Conservation (phyloP, 441 rosid species). For the Biscutella laevigata region DNA sequence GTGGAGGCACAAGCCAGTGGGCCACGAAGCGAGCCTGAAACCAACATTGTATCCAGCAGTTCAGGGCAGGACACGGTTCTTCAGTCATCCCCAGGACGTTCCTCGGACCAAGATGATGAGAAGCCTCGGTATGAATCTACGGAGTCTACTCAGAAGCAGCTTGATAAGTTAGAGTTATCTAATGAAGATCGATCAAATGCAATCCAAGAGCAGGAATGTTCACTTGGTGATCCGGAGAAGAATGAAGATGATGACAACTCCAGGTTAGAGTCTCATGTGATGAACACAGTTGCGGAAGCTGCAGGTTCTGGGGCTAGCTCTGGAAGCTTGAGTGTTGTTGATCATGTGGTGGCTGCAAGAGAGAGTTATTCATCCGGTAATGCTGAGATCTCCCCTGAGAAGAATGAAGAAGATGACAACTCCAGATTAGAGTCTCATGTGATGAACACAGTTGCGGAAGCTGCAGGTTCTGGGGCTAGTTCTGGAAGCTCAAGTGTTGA, state of each 20-base stretch:
- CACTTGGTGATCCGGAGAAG: constrained; percentile 18
- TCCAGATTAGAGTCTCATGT: constrained; percentile 24
- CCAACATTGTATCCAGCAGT: constrained; percentile 28
- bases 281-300: constrained; percentile 21
- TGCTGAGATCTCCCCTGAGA: constrained; percentile 26
- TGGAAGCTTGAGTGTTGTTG: constrained; percentile 26
- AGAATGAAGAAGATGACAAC: constrained; percentile 16
- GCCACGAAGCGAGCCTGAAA: constrained; percentile 18
- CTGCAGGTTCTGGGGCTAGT: constrained; percentile 21
- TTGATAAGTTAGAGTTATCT: constrained; percentile 14
- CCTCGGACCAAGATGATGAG: constrained; percentile 19
- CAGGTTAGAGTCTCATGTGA: constrained; percentile 22
- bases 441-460: constrained; percentile 21
- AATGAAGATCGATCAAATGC: constrained; percentile 11
- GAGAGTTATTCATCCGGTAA: constrained; percentile 21
- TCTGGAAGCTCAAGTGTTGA: constrained; percentile 28
- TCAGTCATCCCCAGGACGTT: constrained; percentile 25
- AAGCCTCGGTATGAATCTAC: constrained; percentile 18
- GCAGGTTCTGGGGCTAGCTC: constrained; percentile 22
- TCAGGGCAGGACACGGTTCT: constrained; percentile 23
- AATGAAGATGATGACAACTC: constrained; percentile 15
- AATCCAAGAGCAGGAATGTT: constrained; percentile 19
- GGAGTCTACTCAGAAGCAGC: constrained; percentile 28
- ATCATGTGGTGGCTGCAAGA: constrained; percentile 12
- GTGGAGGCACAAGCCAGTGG: constrained; percentile 26